Conservation (phyloP, 306 rosid species). For the Sesbania bispinosa region DNA sequence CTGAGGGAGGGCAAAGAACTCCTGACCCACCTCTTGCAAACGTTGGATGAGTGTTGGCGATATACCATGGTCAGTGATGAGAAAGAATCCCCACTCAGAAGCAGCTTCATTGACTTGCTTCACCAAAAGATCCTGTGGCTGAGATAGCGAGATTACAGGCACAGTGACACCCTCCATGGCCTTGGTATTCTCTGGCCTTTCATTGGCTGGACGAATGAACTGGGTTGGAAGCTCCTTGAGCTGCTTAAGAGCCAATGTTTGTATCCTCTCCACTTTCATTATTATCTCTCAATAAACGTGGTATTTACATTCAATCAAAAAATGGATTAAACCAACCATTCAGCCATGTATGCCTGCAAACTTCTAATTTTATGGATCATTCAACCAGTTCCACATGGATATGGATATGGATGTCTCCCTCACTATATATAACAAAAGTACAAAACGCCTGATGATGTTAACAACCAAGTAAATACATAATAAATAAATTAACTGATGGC, state of each 20-base stretch:
- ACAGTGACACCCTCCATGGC: slow-evolving; percentile 30
- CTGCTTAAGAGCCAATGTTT: slow-evolving; percentile 4
- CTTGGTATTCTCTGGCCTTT: slow-evolving; percentile 36
- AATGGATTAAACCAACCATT: no score
- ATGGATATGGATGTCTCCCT: no score
- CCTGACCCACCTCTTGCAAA: slow-evolving; percentile 46
- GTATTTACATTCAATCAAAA: no score
- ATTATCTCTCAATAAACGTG: not conserved
- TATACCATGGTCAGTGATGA: slow-evolving; percentile 52
- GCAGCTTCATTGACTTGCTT: slow-evolving; percentile 30
- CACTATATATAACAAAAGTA: no score
- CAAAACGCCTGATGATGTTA: no score
- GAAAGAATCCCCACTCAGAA: slow-evolving; percentile 52
- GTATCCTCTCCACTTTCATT: slow-evolving; percentile 35
- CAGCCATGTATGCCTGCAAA: no score
- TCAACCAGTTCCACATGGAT: no score
- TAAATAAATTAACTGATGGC: no score
- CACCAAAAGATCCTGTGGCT: slow-evolving; percentile 15
- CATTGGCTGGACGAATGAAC: slow-evolving; percentile 28
- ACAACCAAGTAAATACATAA: no score
- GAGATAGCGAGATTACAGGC: slow-evolving; percentile 33
- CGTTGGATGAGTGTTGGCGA: slow-evolving; percentile 34
- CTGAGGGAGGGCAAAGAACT: slow-evolving; percentile 50
- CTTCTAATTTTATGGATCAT: no score
- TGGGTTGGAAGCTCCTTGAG: slow-evolving; percentile 29